Percentiles rank a stretch among this genome's conserved stretches.
Conservation (phyloP, 257 asterid genomes). For the Parsonsia alboflavescens region DNA sequence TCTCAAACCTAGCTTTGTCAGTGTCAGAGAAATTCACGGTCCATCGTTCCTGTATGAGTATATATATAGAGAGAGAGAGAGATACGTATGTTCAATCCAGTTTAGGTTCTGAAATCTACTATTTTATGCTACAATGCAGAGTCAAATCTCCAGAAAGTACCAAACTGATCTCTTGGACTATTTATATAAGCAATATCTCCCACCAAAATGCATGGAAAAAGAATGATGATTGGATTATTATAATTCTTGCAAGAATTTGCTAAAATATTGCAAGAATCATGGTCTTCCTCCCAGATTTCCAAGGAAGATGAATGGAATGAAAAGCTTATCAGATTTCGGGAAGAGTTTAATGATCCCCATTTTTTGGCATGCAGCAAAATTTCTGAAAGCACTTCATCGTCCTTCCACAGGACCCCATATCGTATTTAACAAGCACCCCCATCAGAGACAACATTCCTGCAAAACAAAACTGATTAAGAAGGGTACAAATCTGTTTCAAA, state of each 20-base stretch:
- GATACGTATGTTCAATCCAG: not conserved
- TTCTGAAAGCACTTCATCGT: not conserved
- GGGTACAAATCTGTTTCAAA: not conserved
- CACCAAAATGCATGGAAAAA: not conserved
- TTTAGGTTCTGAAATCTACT: constrained; percentile 4
- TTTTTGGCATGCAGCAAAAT: not conserved
- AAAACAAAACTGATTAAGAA: not conserved
- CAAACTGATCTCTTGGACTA: not conserved
- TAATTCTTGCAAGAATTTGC: not conserved
- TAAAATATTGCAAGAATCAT: not conserved
- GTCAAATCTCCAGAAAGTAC: not conserved
- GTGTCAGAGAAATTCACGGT: not conserved
- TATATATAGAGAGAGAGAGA: too few species aligned
- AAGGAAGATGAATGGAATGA: not conserved
- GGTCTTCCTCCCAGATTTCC: not conserved
- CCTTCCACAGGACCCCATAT: not conserved
- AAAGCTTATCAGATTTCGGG: not conserved
- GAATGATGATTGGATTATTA: not conserved
- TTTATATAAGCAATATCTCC: not conserved
- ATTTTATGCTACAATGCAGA: not conserved
- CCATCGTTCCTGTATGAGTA: not conserved
- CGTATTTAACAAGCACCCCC: not conserved
- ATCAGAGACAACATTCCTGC: constrained; percentile 2
- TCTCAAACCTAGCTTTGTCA: not conserved
- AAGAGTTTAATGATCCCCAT: not conserved